Evolutionary conservation across 83 land plant genomes (phyloP), one percentile per base, ranked within the genome.

Genomic region (Picea abies): DNA sequence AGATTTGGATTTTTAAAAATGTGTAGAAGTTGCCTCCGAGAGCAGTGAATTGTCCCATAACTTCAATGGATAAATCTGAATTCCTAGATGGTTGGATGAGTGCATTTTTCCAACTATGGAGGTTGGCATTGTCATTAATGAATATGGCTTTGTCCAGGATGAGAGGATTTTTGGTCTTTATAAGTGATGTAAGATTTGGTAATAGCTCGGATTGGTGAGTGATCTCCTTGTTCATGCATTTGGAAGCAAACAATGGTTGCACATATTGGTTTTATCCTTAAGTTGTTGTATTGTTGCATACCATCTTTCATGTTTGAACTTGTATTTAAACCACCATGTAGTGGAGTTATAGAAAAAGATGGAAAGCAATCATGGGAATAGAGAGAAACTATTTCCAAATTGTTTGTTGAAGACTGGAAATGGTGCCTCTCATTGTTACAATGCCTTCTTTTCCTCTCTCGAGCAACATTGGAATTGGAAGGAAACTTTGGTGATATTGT

Each of bases 371-470:
- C 95, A n/a, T 88, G 96, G 88, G 93, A 93, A 81, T 89, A 92
- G 93, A 88, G 93, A 82, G 68, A 86, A 69, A 81, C 84, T 23
- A 84, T 39, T 78, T 76, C 90, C 72, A 86, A 84, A 39, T 87
- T 83, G 44, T 94, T 94, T 81, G 79, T 98, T 69, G 97, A 94
- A 79, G 99, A 98, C 79, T 98, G 97, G 98, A 87, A 90, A 76
- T 98, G 99, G 99, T 91, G 99, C 5, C 85, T 98, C 76, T 93
- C 93, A 32, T 90, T 96, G 41, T 83, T 98, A 86, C 94, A 93
- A 82, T 87, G 90, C 23, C 88, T 98, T 81, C 29, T 81, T 88
- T n/a, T 92, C 96, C 29, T 84, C 92, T 84, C 88, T 96, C 69
- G 89, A 87, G 49, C 94, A 85, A 23, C 87, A 85, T 22, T 95